A percentile compares a stretch with the other conserved stretches of the same genome.
These are phyloP conservation scores for Mangifera indica DNA, from an alignment of 345 rosid genomes.

Conservation along the genomic window DNA sequence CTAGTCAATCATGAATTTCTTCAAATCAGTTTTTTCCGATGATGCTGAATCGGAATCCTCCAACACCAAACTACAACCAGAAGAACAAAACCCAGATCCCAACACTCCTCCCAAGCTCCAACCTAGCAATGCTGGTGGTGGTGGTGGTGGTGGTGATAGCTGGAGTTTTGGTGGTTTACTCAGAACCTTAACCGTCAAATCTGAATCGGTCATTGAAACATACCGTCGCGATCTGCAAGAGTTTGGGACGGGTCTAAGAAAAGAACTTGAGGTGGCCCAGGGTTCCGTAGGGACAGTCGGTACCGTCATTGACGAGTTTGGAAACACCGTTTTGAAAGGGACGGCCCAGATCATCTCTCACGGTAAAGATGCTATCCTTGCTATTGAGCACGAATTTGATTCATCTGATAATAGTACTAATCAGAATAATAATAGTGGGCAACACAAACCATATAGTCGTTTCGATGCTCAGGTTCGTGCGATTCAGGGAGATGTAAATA, in stretches of 20 bases:
- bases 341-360: constrained; percentile 85
- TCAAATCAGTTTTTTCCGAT: constrained; percentile 75
- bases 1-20: constrained; percentile 58
- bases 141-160: constrained; percentile 6
- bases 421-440: constrained; percentile 21
- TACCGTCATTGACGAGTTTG: constrained; percentile 64
- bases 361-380: constrained; percentile 67
- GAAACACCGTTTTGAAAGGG: constrained; percentile 60
- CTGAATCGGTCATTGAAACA: constrained; percentile 82
- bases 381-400: constrained; percentile 58
- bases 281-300: constrained; percentile 75
- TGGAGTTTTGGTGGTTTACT: constrained; percentile 71
- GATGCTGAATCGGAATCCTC: constrained; percentile 48
- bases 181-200: constrained; percentile 55
- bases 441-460: constrained; percentile 59
- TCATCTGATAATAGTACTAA: constrained; percentile 42
- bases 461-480: constrained; percentile 67
- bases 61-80: background rate
- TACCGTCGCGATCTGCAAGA: constrained; percentile 87
- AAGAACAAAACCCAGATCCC: constrained; percentile 15
- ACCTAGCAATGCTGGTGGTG: constrained; percentile 11
- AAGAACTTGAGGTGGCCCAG: constrained; percentile 89
- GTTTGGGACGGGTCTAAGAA: constrained; percentile 72
- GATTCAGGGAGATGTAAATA: constrained; percentile 59
- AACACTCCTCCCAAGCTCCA: constrained; percentile 16